Evolutionary conservation across 352 stramenopile species (phyloP), one percentile per base, ranked within the genome.

Genomic region (Pythium scleroteichum): DNA sequence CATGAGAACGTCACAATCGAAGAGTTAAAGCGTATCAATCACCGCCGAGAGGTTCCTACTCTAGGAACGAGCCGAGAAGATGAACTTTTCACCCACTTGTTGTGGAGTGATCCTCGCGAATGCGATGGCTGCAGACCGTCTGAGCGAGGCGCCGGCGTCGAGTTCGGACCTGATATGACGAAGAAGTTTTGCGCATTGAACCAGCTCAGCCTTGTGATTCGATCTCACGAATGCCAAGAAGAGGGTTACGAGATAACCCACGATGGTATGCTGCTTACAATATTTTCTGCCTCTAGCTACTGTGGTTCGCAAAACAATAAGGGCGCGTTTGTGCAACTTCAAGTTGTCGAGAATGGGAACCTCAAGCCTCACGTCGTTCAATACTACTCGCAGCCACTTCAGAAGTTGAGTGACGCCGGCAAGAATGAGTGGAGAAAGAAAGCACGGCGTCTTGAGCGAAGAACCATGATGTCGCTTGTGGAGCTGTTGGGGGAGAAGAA

Each of bases 91-190:
- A 94, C 93, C 19, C 81, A 97, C 66, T 66, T 98, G 41, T 57
- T 98, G 5, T 98, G 92, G 92, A 97, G 86, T 51, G 92, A 98
- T 51, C 92, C 92, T 27, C 83, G 88, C 8, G 78, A 81, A 17
- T 66, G 73, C 41, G 69, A 87, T 1, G 83, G 83, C 0, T 89
- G 73, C 68, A 75, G 78, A 10, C 66, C 82, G 2, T 94, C 82
- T 7, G 83, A 81, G 8, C 73, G 91, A 67, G 91, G 94, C 4
- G 92, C 91, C 33, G 94, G 94, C 6, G 83, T 97, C n/a, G 88
- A 97, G 59, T 98, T 98, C 63, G 94, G 94, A 9, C 85, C 85
- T 3, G 87, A 98, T 53, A 90, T 98, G n/a, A 98, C 92, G 0
- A 81, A 92, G 50, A 69, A 78, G 2, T 98, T 98, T 68, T 96